Conservation (phyloP, 768 basidiomycete genomes). For the Macrolepiota albuminosa region DNA sequence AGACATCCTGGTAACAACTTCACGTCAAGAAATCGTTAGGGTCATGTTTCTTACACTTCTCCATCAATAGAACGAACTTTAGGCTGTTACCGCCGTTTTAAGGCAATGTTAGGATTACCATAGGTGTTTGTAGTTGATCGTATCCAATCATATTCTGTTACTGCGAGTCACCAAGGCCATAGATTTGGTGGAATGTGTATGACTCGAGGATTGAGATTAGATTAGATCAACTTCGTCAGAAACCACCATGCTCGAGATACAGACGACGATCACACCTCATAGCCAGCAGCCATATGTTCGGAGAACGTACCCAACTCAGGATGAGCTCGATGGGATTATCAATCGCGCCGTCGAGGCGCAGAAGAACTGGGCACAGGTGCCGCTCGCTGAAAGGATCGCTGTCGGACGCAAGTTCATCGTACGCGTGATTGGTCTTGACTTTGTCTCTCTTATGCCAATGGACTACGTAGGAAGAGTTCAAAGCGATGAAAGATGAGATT, state of each 20-base stretch:
- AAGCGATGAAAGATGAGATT: constrained; percentile 50
- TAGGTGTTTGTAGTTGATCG: background rate
- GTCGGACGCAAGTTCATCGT: constrained; percentile 52
- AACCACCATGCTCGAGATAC: constrained; percentile 33
- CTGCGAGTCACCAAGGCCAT: background rate
- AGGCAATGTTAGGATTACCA: background rate
- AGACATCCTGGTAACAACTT: background rate
- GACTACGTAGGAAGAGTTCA: constrained; percentile 41
- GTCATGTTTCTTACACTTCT: background rate
- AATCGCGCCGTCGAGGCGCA: constrained; percentile 60
- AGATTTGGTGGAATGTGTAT: constrained; percentile 6
- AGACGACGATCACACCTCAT: constrained; percentile 85
- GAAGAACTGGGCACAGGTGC: constrained; percentile 66
- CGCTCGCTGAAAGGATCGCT: constrained; percentile 64
- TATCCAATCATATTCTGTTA: background rate
- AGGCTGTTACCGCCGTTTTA: background rate
- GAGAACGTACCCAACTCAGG: constrained; percentile 55
- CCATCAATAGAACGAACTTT: background rate
- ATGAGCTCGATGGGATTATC: constrained; percentile 60
- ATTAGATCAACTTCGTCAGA: constrained; percentile 8
- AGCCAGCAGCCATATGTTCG: constrained; percentile 66
- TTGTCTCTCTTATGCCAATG: background rate
- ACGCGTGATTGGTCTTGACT: background rate
- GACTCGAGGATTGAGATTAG: constrained; percentile 18
- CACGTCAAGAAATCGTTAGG: background rate